Conservation (phyloP, 345 rosid species). For the Pelargonium nanum region DNA sequence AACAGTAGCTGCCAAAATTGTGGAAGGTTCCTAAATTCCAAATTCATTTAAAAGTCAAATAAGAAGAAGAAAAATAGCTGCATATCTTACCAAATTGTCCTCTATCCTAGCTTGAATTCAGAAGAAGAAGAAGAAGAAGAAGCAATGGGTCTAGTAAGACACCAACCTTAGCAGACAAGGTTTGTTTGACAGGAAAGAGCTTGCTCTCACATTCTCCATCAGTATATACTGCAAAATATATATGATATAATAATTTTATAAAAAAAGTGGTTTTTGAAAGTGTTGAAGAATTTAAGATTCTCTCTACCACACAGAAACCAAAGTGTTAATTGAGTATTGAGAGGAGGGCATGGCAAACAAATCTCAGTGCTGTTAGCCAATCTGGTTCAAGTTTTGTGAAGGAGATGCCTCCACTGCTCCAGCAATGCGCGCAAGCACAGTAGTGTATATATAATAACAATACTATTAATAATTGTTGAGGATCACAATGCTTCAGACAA, state of each 20-base stretch:
- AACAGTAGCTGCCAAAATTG: too few relatives aligned
- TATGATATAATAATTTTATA: too few relatives aligned
- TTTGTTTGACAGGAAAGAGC: conserved; percentile 18
- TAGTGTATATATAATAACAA: background rate
- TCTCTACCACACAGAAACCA: conserved; percentile 30
- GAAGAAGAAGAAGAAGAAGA: background rate
- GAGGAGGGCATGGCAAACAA: conserved; percentile 57
- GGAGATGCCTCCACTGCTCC: conserved; percentile 58
- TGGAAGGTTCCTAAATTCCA: too few relatives aligned
- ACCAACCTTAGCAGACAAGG: background rate
- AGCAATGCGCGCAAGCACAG: conserved; percentile 25
- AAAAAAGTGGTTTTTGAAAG: conserved; percentile 11
- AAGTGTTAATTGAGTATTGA: conserved; percentile 24
- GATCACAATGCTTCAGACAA: conserved; percentile 36
- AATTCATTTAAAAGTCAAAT: background rate
- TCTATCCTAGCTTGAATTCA: background rate
- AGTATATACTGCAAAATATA: conserved; percentile 33
- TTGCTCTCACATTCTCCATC: conserved; percentile 41
- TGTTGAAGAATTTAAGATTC: conserved; percentile 17
- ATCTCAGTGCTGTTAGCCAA: conserved; percentile 49
- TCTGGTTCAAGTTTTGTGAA: conserved; percentile 41
- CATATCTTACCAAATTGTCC: background rate
- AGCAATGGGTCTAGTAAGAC: too few relatives aligned
- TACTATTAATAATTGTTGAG: conserved; percentile 7
- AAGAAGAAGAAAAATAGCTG: background rate